Evolutionary conservation across 1,284 basidiomycete species (phyloP).

Genomic region (Microstroma glucosiphilum): DNA sequence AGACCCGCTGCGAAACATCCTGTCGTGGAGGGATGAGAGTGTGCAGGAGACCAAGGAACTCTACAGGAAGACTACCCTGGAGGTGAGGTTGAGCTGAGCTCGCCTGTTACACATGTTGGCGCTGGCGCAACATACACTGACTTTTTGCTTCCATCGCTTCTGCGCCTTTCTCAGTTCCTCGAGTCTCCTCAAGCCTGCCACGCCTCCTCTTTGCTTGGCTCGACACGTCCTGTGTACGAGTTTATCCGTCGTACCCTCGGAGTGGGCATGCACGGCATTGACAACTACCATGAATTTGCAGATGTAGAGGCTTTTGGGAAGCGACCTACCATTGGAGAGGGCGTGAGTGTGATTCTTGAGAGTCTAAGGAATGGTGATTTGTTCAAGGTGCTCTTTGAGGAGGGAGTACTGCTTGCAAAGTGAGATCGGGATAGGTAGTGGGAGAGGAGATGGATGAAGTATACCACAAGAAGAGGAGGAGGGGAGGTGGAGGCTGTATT

Average conservation of each 20-base stretch:
- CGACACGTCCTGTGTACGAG: constrained; percentile 35
- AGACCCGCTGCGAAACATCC: constrained; percentile 40
- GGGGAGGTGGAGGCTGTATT: too few relatives aligned
- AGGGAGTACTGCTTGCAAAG: background rate
- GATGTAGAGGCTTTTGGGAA: background rate
- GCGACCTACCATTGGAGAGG: constrained; percentile 11
- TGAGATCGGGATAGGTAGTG: background rate
- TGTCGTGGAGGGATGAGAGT: constrained; percentile 31
- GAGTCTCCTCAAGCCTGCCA: constrained; percentile 23
- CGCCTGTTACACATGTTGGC: background rate
- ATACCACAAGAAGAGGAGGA: too few relatives aligned
- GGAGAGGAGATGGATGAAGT: background rate
- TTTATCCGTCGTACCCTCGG: constrained; percentile 37
- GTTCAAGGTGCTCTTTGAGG: background rate
- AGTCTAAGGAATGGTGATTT: constrained; percentile 10
- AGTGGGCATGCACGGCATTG: constrained; percentile 41
- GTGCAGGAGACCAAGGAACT: constrained; percentile 30
- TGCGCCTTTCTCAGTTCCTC: constrained; percentile 20
- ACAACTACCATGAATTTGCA: constrained; percentile 36
- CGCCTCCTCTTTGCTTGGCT: constrained; percentile 33
- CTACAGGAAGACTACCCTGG: constrained; percentile 28
- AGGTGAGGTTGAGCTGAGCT: background rate
- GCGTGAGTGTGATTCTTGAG: constrained; percentile 13
- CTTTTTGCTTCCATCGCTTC: background rate
- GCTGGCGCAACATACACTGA: background rate